Conservation (phyloP, 306 rosid species). For the Vigna trinervia region DNA sequence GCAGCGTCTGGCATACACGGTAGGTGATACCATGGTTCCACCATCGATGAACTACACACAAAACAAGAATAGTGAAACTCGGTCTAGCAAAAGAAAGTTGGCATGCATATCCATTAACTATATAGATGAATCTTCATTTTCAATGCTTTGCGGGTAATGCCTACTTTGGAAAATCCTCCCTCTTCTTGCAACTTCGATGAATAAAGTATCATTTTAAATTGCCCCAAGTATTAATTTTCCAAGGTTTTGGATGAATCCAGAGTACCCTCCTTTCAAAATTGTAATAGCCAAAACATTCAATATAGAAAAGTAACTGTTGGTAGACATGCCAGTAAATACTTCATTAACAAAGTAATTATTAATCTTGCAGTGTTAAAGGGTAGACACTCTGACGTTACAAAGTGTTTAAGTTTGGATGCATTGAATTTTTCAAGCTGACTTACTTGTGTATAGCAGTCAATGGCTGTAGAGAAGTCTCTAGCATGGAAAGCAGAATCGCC, state of each 20-base stretch:
- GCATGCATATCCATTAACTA: background rate
- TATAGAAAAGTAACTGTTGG: background rate
- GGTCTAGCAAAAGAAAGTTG: background rate
- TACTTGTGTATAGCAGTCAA: constrained; percentile 85
- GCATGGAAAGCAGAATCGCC: constrained; percentile 93
- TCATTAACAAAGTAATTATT: constrained; percentile 12
- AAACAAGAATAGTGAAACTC: constrained; percentile 27
- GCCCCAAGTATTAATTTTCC: background rate
- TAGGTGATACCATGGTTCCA: constrained; percentile 95
- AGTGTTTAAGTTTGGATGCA: constrained; percentile 31
- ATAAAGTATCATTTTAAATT: background rate
- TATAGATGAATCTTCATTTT: constrained; percentile 8
- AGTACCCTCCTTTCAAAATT: constrained; percentile 1
- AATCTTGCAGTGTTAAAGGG: background rate
- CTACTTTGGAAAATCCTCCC: background rate
- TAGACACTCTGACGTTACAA: background rate
- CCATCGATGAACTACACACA: constrained; percentile 83
- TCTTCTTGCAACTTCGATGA: background rate
- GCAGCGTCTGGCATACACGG: constrained; percentile 88
- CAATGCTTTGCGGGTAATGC: background rate
- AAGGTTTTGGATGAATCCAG: background rate
- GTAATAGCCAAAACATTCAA: constrained; percentile 21
- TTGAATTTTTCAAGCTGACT: constrained; percentile 45
- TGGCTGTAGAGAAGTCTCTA: constrained; percentile 70
- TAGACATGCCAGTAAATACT: background rate